These are phyloP conservation scores for Cetradonia linearis DNA, from an alignment of 495 filamentous ascomycete genomes.

Conservation along the genomic window DNA sequence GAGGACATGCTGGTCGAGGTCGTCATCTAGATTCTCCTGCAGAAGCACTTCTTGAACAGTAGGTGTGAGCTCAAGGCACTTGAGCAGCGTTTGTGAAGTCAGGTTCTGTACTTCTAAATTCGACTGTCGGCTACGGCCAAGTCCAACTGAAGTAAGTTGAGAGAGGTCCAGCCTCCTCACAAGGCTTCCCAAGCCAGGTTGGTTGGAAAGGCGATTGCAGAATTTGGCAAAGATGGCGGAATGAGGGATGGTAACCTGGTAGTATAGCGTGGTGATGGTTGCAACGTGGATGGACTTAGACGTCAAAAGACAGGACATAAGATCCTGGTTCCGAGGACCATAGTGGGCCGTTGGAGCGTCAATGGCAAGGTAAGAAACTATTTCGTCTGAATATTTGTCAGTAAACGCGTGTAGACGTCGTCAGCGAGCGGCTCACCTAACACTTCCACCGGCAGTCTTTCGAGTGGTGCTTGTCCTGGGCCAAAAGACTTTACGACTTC, in stretches of 20 bases:
- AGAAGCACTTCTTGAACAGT: conserved; percentile 71
- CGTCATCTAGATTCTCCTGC: conserved; percentile 77
- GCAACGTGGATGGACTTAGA: conserved; percentile 66
- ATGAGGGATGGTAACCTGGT: conserved; percentile 77
- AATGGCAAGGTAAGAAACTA: conserved; percentile 63
- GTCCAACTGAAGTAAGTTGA: conserved; percentile 74
- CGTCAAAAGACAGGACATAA: conserved; percentile 67
- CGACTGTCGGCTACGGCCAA: conserved; percentile 72
- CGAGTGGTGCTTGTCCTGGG: conserved; percentile 38
- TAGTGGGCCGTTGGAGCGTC: conserved; percentile 72
- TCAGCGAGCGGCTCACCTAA: conserved; percentile 46
- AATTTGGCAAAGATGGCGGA: conserved; percentile 82
- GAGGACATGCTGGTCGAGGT: conserved; percentile 58
- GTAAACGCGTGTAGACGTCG: background rate
- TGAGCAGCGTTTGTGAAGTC: conserved; percentile 63
- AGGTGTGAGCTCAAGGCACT: conserved; percentile 66
- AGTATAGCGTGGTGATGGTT: conserved; percentile 68
- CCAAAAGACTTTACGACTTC: conserved; percentile 25
- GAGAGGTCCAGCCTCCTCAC: conserved; percentile 79
- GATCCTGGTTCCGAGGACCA: conserved; percentile 68
- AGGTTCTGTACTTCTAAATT: conserved; percentile 72
- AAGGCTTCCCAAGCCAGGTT: conserved; percentile 65
- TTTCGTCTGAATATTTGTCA: conserved; percentile 45
- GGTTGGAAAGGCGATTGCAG: conserved; percentile 54
- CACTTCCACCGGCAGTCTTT: conserved; percentile 60